Percentiles rank a stretch among this genome's conserved stretches.
These are phyloP conservation scores for Sporothrix brasiliensis DNA, from an alignment of 2,329 filamentous ascomycete genomes.

Conservation along the genomic window DNA sequence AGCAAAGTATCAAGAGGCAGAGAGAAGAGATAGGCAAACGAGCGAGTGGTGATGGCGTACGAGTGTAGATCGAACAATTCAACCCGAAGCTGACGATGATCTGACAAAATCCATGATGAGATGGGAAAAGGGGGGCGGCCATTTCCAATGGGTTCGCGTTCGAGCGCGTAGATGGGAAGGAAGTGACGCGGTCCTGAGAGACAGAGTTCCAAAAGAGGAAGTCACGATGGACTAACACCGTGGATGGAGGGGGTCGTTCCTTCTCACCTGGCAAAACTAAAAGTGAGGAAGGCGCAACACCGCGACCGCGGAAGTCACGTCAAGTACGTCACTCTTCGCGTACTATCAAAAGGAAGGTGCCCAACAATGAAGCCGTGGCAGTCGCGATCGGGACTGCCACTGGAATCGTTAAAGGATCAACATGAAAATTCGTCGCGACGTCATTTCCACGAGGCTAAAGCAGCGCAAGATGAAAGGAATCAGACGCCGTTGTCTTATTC, in stretches of 20 bases:
- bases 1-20: not conserved
- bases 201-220: constrained; percentile 24
- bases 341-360: not conserved
- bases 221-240: constrained; percentile 29
- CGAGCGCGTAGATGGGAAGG: not conserved
- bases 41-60: not conserved
- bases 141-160: not conserved
- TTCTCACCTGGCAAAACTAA: not conserved
- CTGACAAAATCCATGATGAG: not conserved
- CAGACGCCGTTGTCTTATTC: no score
- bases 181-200: not conserved
- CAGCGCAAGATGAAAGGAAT: no score
- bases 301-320: not conserved
- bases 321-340: not conserved
- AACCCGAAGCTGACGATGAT: not conserved
- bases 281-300: not conserved
- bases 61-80: not conserved
- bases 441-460: no score
- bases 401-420: not conserved
- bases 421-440: not conserved
- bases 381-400: not conserved
- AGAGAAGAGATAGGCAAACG: not conserved
- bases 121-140: not conserved
- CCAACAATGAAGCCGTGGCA: not conserved
- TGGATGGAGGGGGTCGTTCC: not conserved